Percentiles rank a stretch among this genome's conserved stretches.
Evolutionary conservation across 1,139 yeast genomes (phyloP).

Genomic region (Yamadazyma jaroonii): DNA sequence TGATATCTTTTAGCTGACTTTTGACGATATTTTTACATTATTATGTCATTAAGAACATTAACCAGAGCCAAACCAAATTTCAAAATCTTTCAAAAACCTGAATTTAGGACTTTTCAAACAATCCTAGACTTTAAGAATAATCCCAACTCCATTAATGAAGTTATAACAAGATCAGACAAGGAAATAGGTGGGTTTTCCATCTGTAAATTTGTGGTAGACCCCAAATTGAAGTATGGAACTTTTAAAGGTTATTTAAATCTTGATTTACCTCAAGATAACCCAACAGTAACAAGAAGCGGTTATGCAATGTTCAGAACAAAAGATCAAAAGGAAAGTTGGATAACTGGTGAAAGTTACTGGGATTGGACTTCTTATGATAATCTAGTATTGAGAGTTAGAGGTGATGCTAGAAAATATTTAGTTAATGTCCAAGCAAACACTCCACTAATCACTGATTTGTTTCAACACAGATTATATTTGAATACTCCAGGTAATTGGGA

Average conservation of each 20-base stretch:
- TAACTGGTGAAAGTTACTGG: slow-evolving; percentile 49
- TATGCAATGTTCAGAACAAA: slow-evolving; percentile 85
- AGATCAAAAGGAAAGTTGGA: slow-evolving; percentile 55
- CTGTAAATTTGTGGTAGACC: slow-evolving; percentile 48
- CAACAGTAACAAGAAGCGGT: slow-evolving; percentile 70
- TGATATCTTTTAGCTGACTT: no score
- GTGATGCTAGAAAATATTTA: slow-evolving; percentile 72
- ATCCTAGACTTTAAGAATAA: slow-evolving; percentile 56
- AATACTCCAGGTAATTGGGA: slow-evolving; percentile 82
- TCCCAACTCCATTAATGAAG: slow-evolving; percentile 40
- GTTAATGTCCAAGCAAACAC: slow-evolving; percentile 81
- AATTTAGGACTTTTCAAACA: slow-evolving; percentile 32
- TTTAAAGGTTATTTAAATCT: slow-evolving; percentile 73
- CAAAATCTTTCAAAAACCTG: slow-evolving; percentile 32
- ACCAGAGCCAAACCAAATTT: slow-evolving; percentile 39
- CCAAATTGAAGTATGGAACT: slow-evolving; percentile 44
- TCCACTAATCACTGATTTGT: slow-evolving; percentile 73
- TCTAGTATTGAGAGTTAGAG: slow-evolving; percentile 68
- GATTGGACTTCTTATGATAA: slow-evolving; percentile 62
- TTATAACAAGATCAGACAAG: slow-evolving; percentile 65
- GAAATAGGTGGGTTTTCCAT: slow-evolving; percentile 79
- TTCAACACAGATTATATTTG: slow-evolving; percentile 76
- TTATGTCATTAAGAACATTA: slow-evolving; percentile 44
- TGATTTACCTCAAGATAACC: slow-evolving; percentile 69
- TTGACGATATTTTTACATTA: background rate